Conservation (phyloP, 306 rosid genomes). For the Carpinus fangiana region DNA sequence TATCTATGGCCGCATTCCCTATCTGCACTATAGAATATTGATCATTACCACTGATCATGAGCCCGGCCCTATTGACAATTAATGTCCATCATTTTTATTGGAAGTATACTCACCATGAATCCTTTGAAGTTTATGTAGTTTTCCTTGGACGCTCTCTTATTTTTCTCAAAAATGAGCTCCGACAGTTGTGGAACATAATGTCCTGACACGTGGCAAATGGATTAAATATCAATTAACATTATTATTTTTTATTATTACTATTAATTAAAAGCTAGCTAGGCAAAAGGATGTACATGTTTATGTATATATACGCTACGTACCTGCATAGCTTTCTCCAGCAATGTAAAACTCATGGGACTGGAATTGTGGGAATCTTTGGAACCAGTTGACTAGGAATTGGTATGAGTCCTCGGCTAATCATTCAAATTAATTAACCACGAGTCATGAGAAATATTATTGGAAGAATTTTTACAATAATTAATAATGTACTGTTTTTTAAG, state of each 20-base stretch:
- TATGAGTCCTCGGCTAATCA: constrained; percentile 73
- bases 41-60: neutral
- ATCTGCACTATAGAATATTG: constrained; percentile 22
- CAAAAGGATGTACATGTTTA: neutral
- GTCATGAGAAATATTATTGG: constrained; percentile 2
- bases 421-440: neutral
- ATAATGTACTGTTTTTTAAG: neutral
- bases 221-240: neutral
- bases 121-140: constrained; percentile 47
- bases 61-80: neutral
- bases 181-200: constrained; percentile 74
- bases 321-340: constrained; percentile 92
- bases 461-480: neutral
- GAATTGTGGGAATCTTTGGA: constrained; percentile 71
- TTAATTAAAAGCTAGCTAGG: neutral
- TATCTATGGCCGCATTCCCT: constrained; percentile 48
- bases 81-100: neutral
- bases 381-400: constrained; percentile 67
- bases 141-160: constrained; percentile 28
- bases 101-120: constrained; percentile 37
- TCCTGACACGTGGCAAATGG: constrained; percentile 41
- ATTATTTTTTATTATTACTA: no score
- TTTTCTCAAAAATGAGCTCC: constrained; percentile 44
- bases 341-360: constrained; percentile 78
- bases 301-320: constrained; percentile 29